Evolutionary conservation across 345 rosid genomes (phyloP), one percentile per base, ranked within the genome.

Genomic region (Eucalyptus cloeziana): DNA sequence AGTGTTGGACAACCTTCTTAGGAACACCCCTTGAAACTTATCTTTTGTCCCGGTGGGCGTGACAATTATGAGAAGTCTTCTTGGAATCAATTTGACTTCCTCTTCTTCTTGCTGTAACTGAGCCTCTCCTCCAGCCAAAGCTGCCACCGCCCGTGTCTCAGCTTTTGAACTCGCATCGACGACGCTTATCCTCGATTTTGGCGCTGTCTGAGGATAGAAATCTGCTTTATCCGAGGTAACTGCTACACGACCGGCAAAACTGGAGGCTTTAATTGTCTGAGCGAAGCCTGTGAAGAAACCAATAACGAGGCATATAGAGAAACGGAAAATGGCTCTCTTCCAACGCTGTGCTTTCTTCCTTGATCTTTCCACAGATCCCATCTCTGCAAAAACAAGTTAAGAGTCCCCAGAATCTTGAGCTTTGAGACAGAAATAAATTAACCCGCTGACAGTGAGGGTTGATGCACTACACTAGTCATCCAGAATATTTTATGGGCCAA

Each of bases 251-350:
- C 85, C 85, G 16, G 85, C 85, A 22, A 89, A 87, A 11, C 89
- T 47, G 27, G 97, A 91, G 90, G 91, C 54, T 71, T 96, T 95
- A 27, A 94, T 93, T 15, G 95, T 89, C 49, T 98, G 99, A 89
- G 99, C 98, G 90, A 97, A 95, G 71, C 99, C 99, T 69, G 94
- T 91, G 93, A 96, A 96, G 90, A 96, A 96, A n/a, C 99, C 99
- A 96, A 96, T 96, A 45, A 96, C 96, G 86, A 97, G 96, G 90
- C 99, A 97, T 22, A 97, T 81, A 81, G 94, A 90, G 91, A 98
- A 98, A 90, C 95, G 99, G 49, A 95, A 94, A 22, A 92, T 91
- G 60, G 98, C 99, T 92, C 95, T 96, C 90, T 95, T 95, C 99
- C 99, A 98, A 92, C 94, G 45, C 87, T 92, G 99, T 83, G 90